Base-by-base conservation (phyloP, 1,139 yeast species). In the Yamadazyma diospyri region DNA sequence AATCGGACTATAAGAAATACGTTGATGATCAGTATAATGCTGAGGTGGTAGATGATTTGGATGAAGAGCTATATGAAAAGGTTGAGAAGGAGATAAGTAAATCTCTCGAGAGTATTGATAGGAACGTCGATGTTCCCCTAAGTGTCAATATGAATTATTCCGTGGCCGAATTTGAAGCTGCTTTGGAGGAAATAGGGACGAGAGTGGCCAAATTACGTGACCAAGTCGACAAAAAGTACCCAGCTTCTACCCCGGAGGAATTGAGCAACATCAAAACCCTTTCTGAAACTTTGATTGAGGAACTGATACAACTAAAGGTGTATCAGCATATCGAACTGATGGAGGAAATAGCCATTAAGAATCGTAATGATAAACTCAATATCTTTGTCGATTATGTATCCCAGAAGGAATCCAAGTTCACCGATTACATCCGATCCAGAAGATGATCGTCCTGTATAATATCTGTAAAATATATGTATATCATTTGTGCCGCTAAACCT, bases 1-100 rank as follows among this genome's bases (percentile, higher is more conserved):
- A 57, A 27, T 70, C 81, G 0, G 88, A 79, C 45, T 66, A 61
- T 34, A 47, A 60, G 9, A 69, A 63, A 43, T 47, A 51, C 26
- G 52, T 48, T 5, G 61, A 61, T 33, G 33, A 50, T 3, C 32
- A 38, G 5, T 49, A 36, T 32, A 41, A 36, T 20, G 50, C 57
- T 6, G 37, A 57, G 25, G 30, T 60, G 2, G 30, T 68, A 1
- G 59, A 59, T 0, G 77, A 71, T 35, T 36, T 74, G 14, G 78
- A 71, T 30, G 72, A 66, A 27, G 62, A 55, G 1, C 16, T 48
- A 3, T 51, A 45, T 30, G 46, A 44, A 0, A 38, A 37, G 16
- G 68, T 69, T 2, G 51, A 53, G 3, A 16, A 33, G 2, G 64
- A 59, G 35, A 57, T 74, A 10, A 14, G n/a, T 10, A n/a, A 21